Conservation (phyloP, 371 early-diverging fungal genomes). For the Thermomucor indicae-seudaticae region DNA sequence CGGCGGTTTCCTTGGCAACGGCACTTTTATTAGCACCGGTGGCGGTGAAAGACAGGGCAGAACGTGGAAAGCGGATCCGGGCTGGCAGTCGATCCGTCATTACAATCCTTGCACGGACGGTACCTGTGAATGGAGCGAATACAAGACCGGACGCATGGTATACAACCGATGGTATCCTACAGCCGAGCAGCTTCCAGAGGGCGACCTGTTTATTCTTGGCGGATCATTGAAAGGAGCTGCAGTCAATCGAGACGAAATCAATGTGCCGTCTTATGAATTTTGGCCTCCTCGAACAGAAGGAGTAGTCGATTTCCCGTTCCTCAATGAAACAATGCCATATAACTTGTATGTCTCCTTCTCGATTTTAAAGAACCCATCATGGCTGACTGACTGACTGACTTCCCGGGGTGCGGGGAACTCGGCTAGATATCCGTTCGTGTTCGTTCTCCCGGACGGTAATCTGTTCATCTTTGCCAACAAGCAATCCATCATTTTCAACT, state of each 20-base stretch:
- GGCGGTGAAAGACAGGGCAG: constrained; percentile 45
- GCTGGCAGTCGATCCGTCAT: constrained; percentile 54
- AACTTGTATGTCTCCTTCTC: constrained; percentile 62
- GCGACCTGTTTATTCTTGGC: constrained; percentile 51
- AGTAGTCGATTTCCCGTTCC: constrained; percentile 30
- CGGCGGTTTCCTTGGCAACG: constrained; percentile 55
- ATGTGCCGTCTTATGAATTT: constrained; percentile 44
- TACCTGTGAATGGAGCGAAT: constrained; percentile 43
- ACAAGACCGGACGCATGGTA: constrained; percentile 27
- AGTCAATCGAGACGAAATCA: constrained; percentile 45
- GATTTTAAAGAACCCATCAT: no score
- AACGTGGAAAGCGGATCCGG: constrained; percentile 39
- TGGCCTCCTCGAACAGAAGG: constrained; percentile 38
- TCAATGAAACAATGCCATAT: constrained; percentile 58
- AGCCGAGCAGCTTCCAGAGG: constrained; percentile 55
- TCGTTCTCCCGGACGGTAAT: constrained; percentile 48
- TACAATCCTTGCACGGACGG: constrained; percentile 43
- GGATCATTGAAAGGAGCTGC: constrained; percentile 49
- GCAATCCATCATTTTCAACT: constrained; percentile 48
- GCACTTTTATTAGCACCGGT: constrained; percentile 56
- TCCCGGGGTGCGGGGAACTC: neutral
- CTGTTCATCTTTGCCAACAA: constrained; percentile 55
- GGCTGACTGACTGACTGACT: no score
- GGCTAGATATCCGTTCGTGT: constrained; percentile 45
- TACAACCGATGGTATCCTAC: constrained; percentile 60